These are phyloP conservation scores for Nicotiana noctiflora DNA, from an alignment of 257 asterid genomes.

Conservation along the genomic window DNA sequence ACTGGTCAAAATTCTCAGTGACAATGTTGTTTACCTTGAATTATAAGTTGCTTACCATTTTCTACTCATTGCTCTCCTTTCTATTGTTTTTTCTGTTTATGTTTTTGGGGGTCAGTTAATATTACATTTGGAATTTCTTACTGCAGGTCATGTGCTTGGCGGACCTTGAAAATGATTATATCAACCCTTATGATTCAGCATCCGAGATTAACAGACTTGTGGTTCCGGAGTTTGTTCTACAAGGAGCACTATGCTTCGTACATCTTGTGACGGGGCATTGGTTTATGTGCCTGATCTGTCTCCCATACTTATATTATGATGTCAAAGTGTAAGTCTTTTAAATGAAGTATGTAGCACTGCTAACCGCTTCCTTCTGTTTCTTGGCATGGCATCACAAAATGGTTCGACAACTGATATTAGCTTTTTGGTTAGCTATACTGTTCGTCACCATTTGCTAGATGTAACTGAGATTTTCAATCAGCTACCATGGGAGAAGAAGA, in stretches of 20 bases:
- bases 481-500: conserved; percentile 62
- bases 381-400: neutral
- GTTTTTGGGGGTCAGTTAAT: neutral
- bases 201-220: conserved; percentile 68
- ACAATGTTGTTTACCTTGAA: neutral
- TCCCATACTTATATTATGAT: conserved; percentile 74
- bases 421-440: conserved; percentile 40
- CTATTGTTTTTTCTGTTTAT: neutral
- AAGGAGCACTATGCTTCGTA: conserved; percentile 67
- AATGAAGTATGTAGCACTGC: neutral
- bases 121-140: conserved; percentile 8
- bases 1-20: neutral
- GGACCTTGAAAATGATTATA: conserved; percentile 80
- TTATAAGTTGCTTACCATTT: neutral
- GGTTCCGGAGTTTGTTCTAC: conserved; percentile 71
- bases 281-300: conserved; percentile 62
- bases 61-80: neutral
- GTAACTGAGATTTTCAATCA: conserved; percentile 90
- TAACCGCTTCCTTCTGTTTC: neutral
- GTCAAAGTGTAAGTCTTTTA: conserved; percentile 55
- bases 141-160: conserved; percentile 84
- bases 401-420: conserved; percentile 13
- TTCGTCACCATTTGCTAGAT: conserved; percentile 52
- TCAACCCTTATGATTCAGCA: conserved; percentile 89
- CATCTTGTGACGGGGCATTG: conserved; percentile 84